Evolutionary conservation across 2,329 filamentous ascomycete species (phyloP), one percentile per base, ranked within the genome.

Genomic region (Colletotrichum sp.): DNA sequence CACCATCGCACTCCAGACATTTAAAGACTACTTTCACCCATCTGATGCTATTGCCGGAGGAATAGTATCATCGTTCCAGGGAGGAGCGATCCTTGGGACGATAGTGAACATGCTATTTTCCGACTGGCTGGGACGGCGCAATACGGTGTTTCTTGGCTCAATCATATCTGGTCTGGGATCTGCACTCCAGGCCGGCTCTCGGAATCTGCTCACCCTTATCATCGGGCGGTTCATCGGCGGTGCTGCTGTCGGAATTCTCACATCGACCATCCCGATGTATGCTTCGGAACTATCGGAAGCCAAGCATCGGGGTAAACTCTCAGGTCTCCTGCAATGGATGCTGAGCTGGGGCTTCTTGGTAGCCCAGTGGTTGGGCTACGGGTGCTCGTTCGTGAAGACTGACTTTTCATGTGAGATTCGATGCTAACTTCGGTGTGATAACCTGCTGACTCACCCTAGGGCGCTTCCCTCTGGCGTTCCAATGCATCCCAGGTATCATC

Each of bases 151-250:
- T 64, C 34, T 78, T 28, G 82, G 82, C 7, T 78, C 82, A 9
- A 68, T 82, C 2, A 75, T 84, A 28, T 83, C 83, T 34, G 68
- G 80, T 15, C 65, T 81, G 62, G 83, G 83, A 1, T 81, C 81
- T 9, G 78, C 81, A 13, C 79, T 85, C 9, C 83, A 84, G 69
- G 80, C 81, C n/a, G 82, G 81, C 16, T 80, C 83, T 15, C 76
- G 79, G 15, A 80, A 79, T 57, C 80, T 83, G 65, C 73, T 77
- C 26, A 89, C 89, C 85, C 80, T 90, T 13, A 88, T 90, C 49
- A 80, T 85, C n/a, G 88, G 88, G 8, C 86, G 89, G 71, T 86
- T 88, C 77, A 86, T 89, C 76, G 88, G 87, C 13, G 89, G 89
- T 6, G 71, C 88, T 15, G 88, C 87, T 2, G 83, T 90, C n/a